Evolutionary conservation across 495 filamentous ascomycete species (phyloP).

Genomic region (Penicillium lagena): DNA sequence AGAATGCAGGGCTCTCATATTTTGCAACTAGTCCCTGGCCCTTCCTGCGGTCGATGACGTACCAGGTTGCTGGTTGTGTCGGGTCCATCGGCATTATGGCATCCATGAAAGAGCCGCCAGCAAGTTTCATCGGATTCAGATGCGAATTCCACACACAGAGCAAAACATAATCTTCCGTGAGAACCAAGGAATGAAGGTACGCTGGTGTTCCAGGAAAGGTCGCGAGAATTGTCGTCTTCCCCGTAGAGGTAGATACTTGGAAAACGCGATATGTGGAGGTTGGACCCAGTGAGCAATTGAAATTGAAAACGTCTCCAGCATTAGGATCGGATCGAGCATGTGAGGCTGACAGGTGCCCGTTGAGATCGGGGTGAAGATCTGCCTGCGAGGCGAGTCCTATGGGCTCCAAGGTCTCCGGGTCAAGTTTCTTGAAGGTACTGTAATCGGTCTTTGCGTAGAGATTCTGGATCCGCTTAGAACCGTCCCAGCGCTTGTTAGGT

Average conservation of each 20-base stretch:
- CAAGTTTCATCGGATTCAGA: conserved; percentile 52
- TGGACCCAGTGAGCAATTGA: conserved; percentile 52
- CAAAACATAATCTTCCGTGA: conserved; percentile 59
- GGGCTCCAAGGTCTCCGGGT: conserved; percentile 66
- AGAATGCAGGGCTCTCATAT: conserved; percentile 56
- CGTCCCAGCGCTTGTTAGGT: conserved; percentile 10
- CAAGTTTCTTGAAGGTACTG: conserved; percentile 47
- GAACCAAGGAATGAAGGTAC: conserved; percentile 70
- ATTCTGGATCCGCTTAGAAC: conserved; percentile 30
- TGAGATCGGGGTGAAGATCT: conserved; percentile 57
- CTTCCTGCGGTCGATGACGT: conserved; percentile 54
- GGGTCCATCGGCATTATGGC: conserved; percentile 38
- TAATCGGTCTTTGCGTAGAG: conserved; percentile 59
- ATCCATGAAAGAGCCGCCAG: conserved; percentile 19
- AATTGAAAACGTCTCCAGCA: conserved; percentile 75
- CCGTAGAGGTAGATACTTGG: conserved; percentile 48
- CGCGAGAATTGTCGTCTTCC: conserved; percentile 63
- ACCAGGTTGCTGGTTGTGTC: conserved; percentile 52
- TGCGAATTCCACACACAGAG: conserved; percentile 60
- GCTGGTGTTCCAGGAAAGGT: conserved; percentile 50
- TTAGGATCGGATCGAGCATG: conserved; percentile 65
- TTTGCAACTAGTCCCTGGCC: conserved; percentile 50
- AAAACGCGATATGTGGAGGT: conserved; percentile 60
- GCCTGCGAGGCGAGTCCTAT: conserved; percentile 51
- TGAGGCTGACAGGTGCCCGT: conserved; percentile 54